Percentiles rank a stretch among this genome's conserved stretches.
phyloP scores from a whole-genome alignment of 257 asterid species.

The Nicotiana benthamiana region DNA sequence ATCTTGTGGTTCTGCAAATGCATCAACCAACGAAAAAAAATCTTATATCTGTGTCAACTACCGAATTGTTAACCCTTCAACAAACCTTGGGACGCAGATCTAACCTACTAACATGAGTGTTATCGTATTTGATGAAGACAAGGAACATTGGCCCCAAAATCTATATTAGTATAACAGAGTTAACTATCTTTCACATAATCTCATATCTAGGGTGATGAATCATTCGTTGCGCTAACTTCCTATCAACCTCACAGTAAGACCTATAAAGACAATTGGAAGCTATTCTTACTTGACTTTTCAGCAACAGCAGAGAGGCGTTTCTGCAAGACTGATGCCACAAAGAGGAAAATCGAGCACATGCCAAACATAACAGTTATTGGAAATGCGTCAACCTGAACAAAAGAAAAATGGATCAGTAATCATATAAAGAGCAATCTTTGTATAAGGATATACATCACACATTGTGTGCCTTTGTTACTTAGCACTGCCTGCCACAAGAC shows the following conservation, averaged over 20 bases:
- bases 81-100: background rate
- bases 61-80: background rate
- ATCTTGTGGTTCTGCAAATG: conserved; percentile 55
- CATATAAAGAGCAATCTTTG: background rate
- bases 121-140: background rate
- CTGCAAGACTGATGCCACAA: conserved; percentile 80
- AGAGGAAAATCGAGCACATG: conserved; percentile 95
- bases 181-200: background rate
- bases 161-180: background rate
- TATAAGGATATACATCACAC: background rate
- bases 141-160: background rate
- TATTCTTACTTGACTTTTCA: conserved; percentile 77
- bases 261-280: background rate
- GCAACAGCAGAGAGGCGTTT: conserved; percentile 65
- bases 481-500: background rate
- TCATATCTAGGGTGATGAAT: background rate
- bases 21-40: background rate
- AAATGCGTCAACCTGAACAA: conserved; percentile 65
- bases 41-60: background rate
- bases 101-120: background rate
- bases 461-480: background rate
- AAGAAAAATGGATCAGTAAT: background rate
- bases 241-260: background rate
- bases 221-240: background rate
- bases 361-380: conserved; percentile 96